phyloP scores from a whole-genome alignment of 805 yeast genomes.

The Grigorovia humatica region DNA sequence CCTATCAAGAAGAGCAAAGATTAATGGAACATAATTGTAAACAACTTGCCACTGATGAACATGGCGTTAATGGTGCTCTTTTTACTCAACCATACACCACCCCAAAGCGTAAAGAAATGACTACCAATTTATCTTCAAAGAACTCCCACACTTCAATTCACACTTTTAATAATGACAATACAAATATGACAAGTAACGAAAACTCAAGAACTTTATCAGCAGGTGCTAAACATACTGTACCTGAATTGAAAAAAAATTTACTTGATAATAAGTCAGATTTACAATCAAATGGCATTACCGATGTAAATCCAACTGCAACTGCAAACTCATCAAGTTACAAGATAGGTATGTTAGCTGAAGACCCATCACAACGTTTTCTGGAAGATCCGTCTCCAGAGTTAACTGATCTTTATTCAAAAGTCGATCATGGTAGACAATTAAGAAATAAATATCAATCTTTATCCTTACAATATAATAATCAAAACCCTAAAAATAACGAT shows the following conservation, averaged over 20 bases:
- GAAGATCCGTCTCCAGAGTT: conserved; percentile 62
- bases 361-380: conserved; percentile 40
- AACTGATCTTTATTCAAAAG: conserved; percentile 50
- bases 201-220: conserved; percentile 15
- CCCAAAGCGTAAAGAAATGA: background rate
- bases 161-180: background rate
- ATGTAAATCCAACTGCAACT: background rate
- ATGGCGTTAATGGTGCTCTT: conserved; percentile 6
- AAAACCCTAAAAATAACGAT: conserved; percentile 74
- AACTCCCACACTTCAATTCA: conserved; percentile 4
- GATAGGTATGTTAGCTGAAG: conserved; percentile 37
- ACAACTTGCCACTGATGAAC: conserved; percentile 23
- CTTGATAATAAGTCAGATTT: background rate
- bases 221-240: conserved; percentile 19
- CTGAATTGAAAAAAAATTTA: conserved; percentile 1
- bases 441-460: conserved; percentile 65
- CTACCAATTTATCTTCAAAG: background rate
- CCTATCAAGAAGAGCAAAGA: conserved; percentile 26
- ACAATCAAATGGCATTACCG: too few relatives aligned
- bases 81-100: conserved; percentile 11
- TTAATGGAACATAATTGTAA: conserved; percentile 25
- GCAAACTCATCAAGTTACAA: conserved; percentile 24
- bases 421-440: conserved; percentile 55
- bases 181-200: background rate
- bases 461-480: conserved; percentile 62